Base-by-base conservation (phyloP, 805 yeast genomes). In the Tetrapisispora pingtungensis region DNA sequence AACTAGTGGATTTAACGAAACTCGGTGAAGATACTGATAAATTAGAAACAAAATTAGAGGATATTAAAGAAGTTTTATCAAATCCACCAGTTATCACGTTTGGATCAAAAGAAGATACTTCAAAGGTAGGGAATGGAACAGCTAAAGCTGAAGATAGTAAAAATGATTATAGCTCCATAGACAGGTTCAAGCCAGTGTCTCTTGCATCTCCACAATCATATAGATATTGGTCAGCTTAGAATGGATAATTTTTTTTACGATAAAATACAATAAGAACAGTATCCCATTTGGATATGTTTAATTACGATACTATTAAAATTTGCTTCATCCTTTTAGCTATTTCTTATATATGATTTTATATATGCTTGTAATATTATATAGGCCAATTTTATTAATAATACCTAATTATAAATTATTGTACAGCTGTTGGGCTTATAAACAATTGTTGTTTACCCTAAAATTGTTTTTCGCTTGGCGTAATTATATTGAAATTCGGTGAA, bases 151-250 rank as follows among this genome's bases (percentile, higher is more conserved):
- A 15, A 17, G 57, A 12, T 51, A 54, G 10, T 19, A 42, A 36
- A 8, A 33, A 36, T 14, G 26, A 24, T 3, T n/a, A 8, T 17
- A 17, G 33, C 24, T 17, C 26, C 4, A 37, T 37, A 15, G 32
- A 34, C 19, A 22, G 17, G 2, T 50, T 72, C 33, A 72, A 73
- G 51, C 84, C 85, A 3, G 69, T 78, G 20, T 77, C 83, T 46
- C 66, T 73, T 38, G 81, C 77, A 46, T 69, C 79, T 22, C 84
- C 84, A 7, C 80, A 76, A 54, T 62, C 74, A 38, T 80, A 78
- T 54, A 74, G 82, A 52, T 79, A 76, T 55, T 80, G 84, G 84
- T 73, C 80, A 37, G 83, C 81, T 38, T 75, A 53, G n/a, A n/a
- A n/a, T n/a, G n/a, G n/a, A n/a, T n/a, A n/a, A n/a, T n/a, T n/a